A percentile compares a stretch with the other conserved stretches of the same genome.
Conservation (phyloP, 345 rosid species). For the Cochlearia excelsa region DNA sequence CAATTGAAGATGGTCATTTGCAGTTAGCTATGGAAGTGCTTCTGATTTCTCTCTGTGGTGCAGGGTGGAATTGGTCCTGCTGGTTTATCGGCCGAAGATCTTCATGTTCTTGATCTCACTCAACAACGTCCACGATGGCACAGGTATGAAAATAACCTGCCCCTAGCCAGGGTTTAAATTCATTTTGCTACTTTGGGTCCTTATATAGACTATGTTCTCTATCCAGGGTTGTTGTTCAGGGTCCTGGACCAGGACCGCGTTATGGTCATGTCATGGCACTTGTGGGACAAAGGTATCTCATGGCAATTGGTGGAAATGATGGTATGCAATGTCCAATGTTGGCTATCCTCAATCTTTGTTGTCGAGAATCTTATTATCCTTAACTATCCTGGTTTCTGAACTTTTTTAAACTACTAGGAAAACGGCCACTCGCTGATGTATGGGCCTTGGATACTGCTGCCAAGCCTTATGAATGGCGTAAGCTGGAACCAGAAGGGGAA, state of each 20-base stretch:
- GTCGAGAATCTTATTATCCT: conserved; percentile 7
- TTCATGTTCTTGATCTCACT: conserved; percentile 93
- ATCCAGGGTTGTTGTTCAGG: conserved; percentile 83
- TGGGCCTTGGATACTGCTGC: conserved; percentile 98
- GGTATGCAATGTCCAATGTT: conserved; percentile 44
- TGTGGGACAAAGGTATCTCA: conserved; percentile 92
- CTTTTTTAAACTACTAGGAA: conserved; percentile 47
- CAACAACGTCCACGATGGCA: conserved; percentile 94
- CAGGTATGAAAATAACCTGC: conserved; percentile 42
- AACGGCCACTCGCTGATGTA: conserved; percentile 90
- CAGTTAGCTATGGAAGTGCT: conserved; percentile 23
- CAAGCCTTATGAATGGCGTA: conserved; percentile 96
- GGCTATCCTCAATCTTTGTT: conserved; percentile 9
- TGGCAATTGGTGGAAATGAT: conserved; percentile 96
- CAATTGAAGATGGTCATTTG: conserved; percentile 9
- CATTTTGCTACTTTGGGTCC: conserved; percentile 8
- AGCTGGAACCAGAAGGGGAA: conserved; percentile 95
- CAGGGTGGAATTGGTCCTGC: conserved; percentile 98
- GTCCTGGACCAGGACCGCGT: conserved; percentile 96
- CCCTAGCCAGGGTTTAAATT: conserved; percentile 4
- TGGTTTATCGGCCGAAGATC: conserved; percentile 95
- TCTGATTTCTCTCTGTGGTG: conserved; percentile 27
- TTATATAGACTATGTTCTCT: conserved; percentile 31
- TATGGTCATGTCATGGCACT: conserved; percentile 98
- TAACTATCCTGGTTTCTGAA: conserved; percentile 13